Evolutionary conservation across 148 eudicot genomes (phyloP).

Genomic region (Polygonum aviculare): DNA sequence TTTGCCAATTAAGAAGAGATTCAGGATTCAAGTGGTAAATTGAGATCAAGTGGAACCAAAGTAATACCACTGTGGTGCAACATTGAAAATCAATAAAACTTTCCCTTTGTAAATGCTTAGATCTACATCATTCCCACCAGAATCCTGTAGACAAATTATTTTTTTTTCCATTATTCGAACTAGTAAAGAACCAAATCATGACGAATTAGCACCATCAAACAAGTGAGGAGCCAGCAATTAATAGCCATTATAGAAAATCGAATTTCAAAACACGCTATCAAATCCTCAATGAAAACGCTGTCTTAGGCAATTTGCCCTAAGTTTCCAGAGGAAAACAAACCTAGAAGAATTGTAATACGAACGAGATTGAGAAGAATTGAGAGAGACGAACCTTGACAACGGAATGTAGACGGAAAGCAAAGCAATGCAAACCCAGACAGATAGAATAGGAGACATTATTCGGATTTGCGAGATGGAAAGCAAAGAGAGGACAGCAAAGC

Average conservation of each 20-base stretch:
- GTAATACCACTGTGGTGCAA: conserved; percentile 58
- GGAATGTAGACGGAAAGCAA: not conserved
- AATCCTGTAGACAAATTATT: conserved; percentile 36
- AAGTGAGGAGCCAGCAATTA: too few species aligned
- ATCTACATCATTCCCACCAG: conserved; percentile 57
- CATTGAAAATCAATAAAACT: conserved; percentile 58
- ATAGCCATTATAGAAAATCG: too few species aligned
- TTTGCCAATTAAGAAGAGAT: not conserved
- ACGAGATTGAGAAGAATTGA: not conserved
- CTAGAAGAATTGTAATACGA: not conserved
- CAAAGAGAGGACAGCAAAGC: too few species aligned
- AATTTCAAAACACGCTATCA: too few species aligned
- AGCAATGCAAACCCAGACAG: too few species aligned
- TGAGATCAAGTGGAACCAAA: conserved; percentile 17
- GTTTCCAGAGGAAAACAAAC: not conserved
- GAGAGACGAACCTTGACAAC: not conserved
- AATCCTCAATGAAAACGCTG: too few species aligned
- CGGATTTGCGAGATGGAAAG: too few species aligned
- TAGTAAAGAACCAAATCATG: too few species aligned
- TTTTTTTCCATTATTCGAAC: not conserved
- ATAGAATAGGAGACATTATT: too few species aligned
- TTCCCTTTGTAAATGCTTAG: conserved; percentile 63
- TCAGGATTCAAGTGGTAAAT: not conserved
- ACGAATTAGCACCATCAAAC: too few species aligned
- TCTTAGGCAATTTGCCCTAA: not conserved